Conservation (phyloP, 768 basidiomycete genomes). For the Austroboletus festivus region DNA sequence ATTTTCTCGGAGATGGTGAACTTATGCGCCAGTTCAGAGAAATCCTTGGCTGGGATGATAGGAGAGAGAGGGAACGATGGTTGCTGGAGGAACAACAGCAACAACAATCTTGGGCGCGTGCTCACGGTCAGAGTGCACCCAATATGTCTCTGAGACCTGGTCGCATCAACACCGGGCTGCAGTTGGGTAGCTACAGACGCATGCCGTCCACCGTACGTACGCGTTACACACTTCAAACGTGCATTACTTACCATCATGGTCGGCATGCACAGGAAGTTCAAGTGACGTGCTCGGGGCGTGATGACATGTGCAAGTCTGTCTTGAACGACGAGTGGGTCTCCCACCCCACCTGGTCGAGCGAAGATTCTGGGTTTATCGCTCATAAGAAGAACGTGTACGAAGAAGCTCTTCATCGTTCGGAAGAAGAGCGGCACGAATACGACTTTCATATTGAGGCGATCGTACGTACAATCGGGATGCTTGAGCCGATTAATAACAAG, state of each 20-base stretch:
- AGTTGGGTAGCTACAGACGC: constrained; percentile 87
- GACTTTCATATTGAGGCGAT: constrained; percentile 98
- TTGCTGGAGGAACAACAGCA: constrained; percentile 44
- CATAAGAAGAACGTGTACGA: constrained; percentile 96
- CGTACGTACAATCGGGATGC: constrained; percentile 80
- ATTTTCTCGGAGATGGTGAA: constrained; percentile 76
- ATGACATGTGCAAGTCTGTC: constrained; percentile 94
- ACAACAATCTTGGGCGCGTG: constrained; percentile 50
- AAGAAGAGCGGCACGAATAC: constrained; percentile 98
- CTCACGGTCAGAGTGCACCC: constrained; percentile 39
- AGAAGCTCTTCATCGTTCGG: constrained; percentile 92
- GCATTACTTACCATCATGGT: constrained; percentile 1
- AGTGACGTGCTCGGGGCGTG: constrained; percentile 89
- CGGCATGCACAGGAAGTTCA: constrained; percentile 63
- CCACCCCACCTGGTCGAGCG: constrained; percentile 92
- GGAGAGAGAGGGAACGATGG: constrained; percentile 55
- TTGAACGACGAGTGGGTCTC: constrained; percentile 99
- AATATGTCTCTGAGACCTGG: constrained; percentile 44
- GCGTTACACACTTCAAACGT: background rate
- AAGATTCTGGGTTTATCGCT: constrained; percentile 87
- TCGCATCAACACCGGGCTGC: constrained; percentile 63
- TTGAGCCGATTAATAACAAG: constrained; percentile 90
- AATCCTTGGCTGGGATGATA: constrained; percentile 86
- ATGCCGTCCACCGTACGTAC: constrained; percentile 74
- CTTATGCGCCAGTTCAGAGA: constrained; percentile 79